Evolutionary conservation across 1,284 basidiomycete genomes (phyloP).

Genomic region (Athelia sp.): DNA sequence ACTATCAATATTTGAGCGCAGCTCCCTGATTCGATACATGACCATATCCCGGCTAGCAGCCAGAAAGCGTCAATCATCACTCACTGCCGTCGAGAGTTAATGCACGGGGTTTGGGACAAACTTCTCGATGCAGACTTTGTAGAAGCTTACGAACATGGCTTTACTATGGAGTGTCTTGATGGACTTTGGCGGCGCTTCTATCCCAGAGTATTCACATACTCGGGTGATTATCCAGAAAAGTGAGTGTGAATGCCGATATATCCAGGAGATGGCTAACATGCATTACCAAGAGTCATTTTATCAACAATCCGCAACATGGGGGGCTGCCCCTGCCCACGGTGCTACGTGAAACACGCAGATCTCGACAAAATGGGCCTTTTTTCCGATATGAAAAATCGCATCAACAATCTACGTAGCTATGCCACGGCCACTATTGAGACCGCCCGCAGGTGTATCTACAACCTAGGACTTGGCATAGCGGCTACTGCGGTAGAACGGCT

Average conservation of each 20-base stretch:
- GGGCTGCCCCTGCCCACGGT: slow-evolving; percentile 26
- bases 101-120: slow-evolving; percentile 11
- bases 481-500: not conserved
- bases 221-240: slow-evolving; percentile 28
- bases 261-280: not conserved
- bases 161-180: slow-evolving; percentile 19
- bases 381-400: not conserved
- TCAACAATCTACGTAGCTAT: not conserved
- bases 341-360: slow-evolving; percentile 13
- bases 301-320: slow-evolving; percentile 21
- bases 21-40: not conserved
- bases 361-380: slow-evolving; percentile 8
- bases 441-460: not conserved
- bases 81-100: slow-evolving; percentile 17
- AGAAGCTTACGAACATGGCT: slow-evolving; percentile 12
- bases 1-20: too few relatives aligned
- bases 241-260: slow-evolving; percentile 6
- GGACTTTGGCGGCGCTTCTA: slow-evolving; percentile 18
- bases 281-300: slow-evolving; percentile 18
- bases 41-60: not conserved
- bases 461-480: not conserved
- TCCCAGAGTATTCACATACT: slow-evolving; percentile 23
- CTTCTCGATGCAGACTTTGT: slow-evolving; percentile 8
- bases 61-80: slow-evolving; percentile 7
- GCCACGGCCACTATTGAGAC: not conserved